Evolutionary conservation across 257 asterid genomes (phyloP).

Genomic region (Oldenlandia corymbosa): DNA sequence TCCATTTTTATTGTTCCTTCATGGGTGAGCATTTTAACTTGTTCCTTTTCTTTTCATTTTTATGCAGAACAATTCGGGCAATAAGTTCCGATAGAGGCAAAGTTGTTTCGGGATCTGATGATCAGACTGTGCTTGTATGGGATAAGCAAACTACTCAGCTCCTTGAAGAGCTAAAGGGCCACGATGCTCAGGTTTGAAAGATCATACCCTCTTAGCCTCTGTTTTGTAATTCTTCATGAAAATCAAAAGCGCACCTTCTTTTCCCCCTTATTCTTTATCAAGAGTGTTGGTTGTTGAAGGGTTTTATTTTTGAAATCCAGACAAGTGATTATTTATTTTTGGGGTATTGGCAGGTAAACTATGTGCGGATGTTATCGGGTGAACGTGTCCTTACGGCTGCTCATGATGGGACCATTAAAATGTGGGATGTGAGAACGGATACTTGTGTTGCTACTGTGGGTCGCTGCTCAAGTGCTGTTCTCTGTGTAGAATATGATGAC

Average conservation of each 20-base stretch:
- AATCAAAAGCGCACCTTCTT: background rate
- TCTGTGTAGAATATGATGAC: conserved; percentile 93
- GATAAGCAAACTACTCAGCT: conserved; percentile 92
- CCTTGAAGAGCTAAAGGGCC: conserved; percentile 92
- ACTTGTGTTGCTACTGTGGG: conserved; percentile 99
- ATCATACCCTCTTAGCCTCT: background rate
- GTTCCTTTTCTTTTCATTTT: conserved; percentile 17
- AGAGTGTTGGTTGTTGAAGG: background rate
- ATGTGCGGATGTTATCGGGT: conserved; percentile 88
- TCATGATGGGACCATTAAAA: conserved; percentile 95
- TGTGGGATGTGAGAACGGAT: conserved; percentile 99
- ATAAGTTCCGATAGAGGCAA: conserved; percentile 93
- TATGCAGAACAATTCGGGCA: conserved; percentile 75
- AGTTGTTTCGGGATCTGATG: conserved; percentile 98
- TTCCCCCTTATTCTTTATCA: background rate
- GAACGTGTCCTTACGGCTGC: conserved; percentile 98
- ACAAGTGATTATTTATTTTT: background rate
- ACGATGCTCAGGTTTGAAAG: conserved; percentile 62
- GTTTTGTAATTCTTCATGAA: background rate
- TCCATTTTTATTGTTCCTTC: background rate
- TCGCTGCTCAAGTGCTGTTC: conserved; percentile 84
- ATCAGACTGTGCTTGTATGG: conserved; percentile 91
- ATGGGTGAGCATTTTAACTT: background rate
- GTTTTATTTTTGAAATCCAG: background rate
- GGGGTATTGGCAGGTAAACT: conserved; percentile 57